Base-by-base conservation (phyloP, 2,329 filamentous ascomycete genomes). In the Dothideomycetes sp. region DNA sequence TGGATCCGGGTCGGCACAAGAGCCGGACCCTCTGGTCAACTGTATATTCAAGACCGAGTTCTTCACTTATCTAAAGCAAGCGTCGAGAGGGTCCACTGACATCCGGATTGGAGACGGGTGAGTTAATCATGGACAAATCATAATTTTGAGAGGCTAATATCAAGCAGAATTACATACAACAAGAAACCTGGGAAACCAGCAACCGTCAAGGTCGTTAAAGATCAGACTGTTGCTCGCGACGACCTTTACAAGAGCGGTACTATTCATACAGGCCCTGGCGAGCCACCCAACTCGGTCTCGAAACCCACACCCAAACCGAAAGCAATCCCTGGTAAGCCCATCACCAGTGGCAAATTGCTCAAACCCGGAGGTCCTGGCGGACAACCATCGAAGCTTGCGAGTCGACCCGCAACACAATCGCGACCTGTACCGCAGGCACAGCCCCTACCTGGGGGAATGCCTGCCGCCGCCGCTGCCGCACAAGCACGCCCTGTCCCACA, bases 1-100 rank as follows among this genome's bases (percentile, higher is more conserved):
- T 24, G 85, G 88, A 3, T 74, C 93, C 31, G 86, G 84, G n/a
- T 88, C 88, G 22, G 80, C 81, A 7, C 86, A 94, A 57, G 89
- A 96, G 59, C 73, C 91, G 0, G 91, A 98, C 61, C 87, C 91
- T n/a, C 71, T 98, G 16, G 64, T 98, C 54, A 94, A 81, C 64
- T 98, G 91, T 57, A 68, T 95, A 15, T 79, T 98, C 62, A 98
- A 98, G 69, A 98, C 91, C 0, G 91, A 98, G 57, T 80, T 98
- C 63, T 94, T 96, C 57, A 93, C 89, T 1, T 88, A 95, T 48
- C 79, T 98, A 66, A 78, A 81, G 57, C 79, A 77, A 36, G 78
- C 79, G 38, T 83, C 93, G 63, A 80, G 83, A 3, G 85, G 83
- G 7, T 80, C 84, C 8, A 75, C 94, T 57, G 86, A 80, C 57